A percentile compares a stretch with the other conserved stretches of the same genome.
Conservation (phyloP, 805 yeast species). For the Pichia insulana region DNA sequence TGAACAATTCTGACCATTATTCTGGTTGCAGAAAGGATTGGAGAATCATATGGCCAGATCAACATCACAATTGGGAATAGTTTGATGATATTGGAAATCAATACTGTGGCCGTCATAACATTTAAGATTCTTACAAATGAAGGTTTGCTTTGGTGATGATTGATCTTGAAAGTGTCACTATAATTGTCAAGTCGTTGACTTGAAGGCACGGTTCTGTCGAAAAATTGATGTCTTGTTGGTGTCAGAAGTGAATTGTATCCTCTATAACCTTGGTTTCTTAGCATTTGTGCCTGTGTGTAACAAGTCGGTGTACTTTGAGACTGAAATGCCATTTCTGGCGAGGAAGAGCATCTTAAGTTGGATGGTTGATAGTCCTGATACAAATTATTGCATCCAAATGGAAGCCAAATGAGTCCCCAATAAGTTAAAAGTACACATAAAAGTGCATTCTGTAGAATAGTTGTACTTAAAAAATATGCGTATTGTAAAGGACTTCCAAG, state of each 20-base stretch:
- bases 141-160: background rate
- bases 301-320: no score
- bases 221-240: background rate
- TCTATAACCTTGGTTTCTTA: background rate
- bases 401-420: constrained; percentile 17
- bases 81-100: constrained; percentile 72
- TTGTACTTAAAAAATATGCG: constrained; percentile 43
- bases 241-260: background rate
- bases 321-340: no score
- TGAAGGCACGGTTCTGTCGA: no score
- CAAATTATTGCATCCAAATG: constrained; percentile 18
- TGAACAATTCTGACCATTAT: constrained; percentile 26
- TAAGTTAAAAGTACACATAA: constrained; percentile 10
- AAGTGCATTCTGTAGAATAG: constrained; percentile 29
- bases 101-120: constrained; percentile 50
- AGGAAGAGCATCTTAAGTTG: no score
- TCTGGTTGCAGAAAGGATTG: constrained; percentile 36
- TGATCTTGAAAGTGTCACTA: background rate
- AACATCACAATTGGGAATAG: constrained; percentile 86
- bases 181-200: background rate
- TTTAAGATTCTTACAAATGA: constrained; percentile 4
- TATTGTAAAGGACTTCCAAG: constrained; percentile 42
- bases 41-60: constrained; percentile 94
- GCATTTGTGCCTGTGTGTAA: no score
- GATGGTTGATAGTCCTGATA: background rate